Percentiles rank a stretch among this genome's conserved stretches.
These are phyloP conservation scores for Russula sp. DNA, from an alignment of 768 basidiomycete genomes.

Conservation along the genomic window DNA sequence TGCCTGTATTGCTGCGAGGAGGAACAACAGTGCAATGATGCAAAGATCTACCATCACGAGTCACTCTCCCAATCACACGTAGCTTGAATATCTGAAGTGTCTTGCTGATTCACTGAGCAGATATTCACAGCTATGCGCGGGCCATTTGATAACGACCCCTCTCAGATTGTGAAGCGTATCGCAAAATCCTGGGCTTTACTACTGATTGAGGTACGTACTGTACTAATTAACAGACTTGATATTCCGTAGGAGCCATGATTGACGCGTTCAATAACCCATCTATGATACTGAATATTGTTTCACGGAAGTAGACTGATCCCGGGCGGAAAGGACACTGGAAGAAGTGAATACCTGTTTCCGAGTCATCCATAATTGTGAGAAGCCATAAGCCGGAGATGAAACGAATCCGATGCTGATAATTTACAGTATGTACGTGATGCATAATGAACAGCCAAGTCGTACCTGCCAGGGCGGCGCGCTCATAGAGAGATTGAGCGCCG, in stretches of 20 bases:
- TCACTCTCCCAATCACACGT: neutral
- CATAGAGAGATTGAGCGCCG: no score
- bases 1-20: conserved; percentile 12
- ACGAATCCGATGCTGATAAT: conserved; percentile 29
- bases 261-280: conserved; percentile 35
- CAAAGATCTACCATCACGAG: neutral
- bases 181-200: neutral
- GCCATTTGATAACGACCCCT: conserved; percentile 14
- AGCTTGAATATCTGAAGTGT: neutral
- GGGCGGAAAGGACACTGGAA: conserved; percentile 28
- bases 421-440: conserved; percentile 18
- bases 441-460: neutral
- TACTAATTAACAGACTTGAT: conserved; percentile 21
- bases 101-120: neutral
- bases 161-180: neutral
- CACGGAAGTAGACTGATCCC: conserved; percentile 30
- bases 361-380: conserved; percentile 22
- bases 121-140: neutral
- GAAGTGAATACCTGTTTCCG: conserved; percentile 32
- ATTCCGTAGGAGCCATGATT: conserved; percentile 33
- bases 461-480: no score
- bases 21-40: conserved; percentile 1
- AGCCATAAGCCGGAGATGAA: conserved; percentile 32
- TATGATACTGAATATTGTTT: conserved; percentile 27
- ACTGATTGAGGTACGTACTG: neutral